Evolutionary conservation across 2,329 filamentous ascomycete species (phyloP).

Genomic region (Neofusicoccum laricinum): DNA sequence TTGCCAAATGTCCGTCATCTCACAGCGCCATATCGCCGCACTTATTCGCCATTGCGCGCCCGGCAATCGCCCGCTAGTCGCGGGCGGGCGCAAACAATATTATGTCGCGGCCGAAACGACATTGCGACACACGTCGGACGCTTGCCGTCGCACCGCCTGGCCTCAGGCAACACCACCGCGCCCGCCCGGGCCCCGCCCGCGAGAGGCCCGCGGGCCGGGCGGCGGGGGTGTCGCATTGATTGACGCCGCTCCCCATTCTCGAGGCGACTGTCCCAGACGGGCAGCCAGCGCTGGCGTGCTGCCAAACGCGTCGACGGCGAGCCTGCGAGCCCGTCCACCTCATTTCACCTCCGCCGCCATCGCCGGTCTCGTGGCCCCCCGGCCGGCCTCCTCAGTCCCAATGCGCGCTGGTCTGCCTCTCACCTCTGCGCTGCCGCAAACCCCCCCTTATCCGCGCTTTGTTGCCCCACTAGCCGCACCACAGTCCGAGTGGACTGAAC

Average conservation of each 20-base stretch:
- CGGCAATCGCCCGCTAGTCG: no score
- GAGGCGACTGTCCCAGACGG: slow-evolving; percentile 1
- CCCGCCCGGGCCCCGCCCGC: neutral
- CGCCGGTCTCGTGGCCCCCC: neutral
- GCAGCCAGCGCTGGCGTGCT: neutral
- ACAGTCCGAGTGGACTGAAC: no score
- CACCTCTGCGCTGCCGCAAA: neutral
- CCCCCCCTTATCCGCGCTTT: neutral
- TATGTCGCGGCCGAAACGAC: neutral
- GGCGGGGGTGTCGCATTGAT: neutral
- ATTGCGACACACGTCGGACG: neutral
- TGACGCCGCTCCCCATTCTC: neutral
- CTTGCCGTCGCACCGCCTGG: neutral
- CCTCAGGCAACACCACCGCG: neutral
- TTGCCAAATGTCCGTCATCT: neutral
- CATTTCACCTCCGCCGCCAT: neutral
- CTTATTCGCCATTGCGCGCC: neutral
- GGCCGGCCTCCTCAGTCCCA: neutral
- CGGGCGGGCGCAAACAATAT: neutral
- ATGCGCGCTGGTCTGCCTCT: neutral
- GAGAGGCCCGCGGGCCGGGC: neutral
- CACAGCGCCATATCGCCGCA: neutral
- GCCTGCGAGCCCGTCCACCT: neutral
- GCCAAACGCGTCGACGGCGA: neutral
- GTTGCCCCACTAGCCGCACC: no score